Evolutionary conservation across 2,329 filamentous ascomycete genomes (phyloP).

Genomic region (Harringtonia lauricola): DNA sequence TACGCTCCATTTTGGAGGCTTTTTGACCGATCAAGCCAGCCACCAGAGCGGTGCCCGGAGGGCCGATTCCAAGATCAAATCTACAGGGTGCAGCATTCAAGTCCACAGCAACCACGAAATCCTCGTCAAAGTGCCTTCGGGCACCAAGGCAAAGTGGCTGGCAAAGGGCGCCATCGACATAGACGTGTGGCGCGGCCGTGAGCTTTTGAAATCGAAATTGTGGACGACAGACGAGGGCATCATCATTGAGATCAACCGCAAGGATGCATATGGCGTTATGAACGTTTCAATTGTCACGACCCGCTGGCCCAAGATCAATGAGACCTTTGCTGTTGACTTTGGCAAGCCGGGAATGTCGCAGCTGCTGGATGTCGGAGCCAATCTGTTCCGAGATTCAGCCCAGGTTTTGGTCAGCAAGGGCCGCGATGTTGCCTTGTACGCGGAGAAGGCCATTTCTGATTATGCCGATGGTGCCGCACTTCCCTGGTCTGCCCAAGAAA

Average conservation of each 20-base stretch:
- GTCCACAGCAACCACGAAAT: slow-evolving; percentile 37
- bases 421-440: slow-evolving; percentile 16
- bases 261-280: slow-evolving; percentile 46
- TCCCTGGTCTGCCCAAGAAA: not conserved
- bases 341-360: slow-evolving; percentile 35
- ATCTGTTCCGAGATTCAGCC: slow-evolving; percentile 26
- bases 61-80: slow-evolving; percentile 17
- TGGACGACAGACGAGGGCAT: slow-evolving; percentile 38
- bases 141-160: slow-evolving; percentile 42
- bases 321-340: slow-evolving; percentile 50
- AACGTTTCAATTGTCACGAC: slow-evolving; percentile 47
- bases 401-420: slow-evolving; percentile 30
- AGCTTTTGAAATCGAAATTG: slow-evolving; percentile 36
- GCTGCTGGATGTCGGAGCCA: slow-evolving; percentile 31
- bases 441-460: slow-evolving; percentile 5
- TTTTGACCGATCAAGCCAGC: slow-evolving; percentile 26
- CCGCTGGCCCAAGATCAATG: slow-evolving; percentile 48
- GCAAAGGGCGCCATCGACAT: slow-evolving; percentile 45
- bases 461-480: not conserved
- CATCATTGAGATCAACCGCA: slow-evolving; percentile 37
- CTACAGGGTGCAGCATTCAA: slow-evolving; percentile 33
- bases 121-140: slow-evolving; percentile 39
- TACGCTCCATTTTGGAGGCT: slow-evolving; percentile 24
- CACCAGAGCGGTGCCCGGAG: slow-evolving; percentile 2
- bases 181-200: slow-evolving; percentile 37